Evolutionary conservation across 2,329 filamentous ascomycete genomes (phyloP).

Genomic region (Cucurbitaria berberidis): DNA sequence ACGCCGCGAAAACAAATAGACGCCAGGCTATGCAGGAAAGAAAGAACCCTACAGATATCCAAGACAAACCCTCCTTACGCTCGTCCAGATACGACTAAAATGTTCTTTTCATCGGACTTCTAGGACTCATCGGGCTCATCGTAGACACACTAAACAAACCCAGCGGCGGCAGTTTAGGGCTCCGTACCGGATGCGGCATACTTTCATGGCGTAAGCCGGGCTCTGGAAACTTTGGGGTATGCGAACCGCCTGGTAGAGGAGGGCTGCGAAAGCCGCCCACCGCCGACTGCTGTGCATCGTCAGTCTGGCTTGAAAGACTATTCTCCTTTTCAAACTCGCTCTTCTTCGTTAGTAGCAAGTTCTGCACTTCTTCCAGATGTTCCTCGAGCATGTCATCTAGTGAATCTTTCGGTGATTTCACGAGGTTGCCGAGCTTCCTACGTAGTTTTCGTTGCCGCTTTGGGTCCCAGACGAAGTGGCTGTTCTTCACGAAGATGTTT

Average conservation of each 20-base stretch:
- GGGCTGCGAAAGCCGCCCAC: constrained; percentile 29
- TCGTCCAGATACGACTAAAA: constrained; percentile 8
- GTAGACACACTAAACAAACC: constrained; percentile 35
- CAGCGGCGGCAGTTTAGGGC: constrained; percentile 33
- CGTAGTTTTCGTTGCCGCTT: constrained; percentile 63
- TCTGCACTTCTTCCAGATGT: constrained; percentile 59
- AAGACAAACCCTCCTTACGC: not conserved
- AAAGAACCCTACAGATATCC: not conserved
- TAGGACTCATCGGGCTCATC: constrained; percentile 29
- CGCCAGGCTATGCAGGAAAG: constrained; percentile 16
- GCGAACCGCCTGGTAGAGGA: constrained; percentile 17
- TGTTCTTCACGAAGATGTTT: constrained; percentile 74
- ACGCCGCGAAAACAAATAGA: not conserved
- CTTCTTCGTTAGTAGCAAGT: constrained; percentile 53
- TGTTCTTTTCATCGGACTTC: constrained; percentile 33
- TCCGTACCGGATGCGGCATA: constrained; percentile 15
- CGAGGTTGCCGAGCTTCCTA: constrained; percentile 63
- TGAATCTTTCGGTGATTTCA: constrained; percentile 52
- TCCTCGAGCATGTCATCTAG: constrained; percentile 64
- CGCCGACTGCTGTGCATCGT: constrained; percentile 23
- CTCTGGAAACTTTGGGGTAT: constrained; percentile 16
- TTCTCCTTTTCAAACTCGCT: constrained; percentile 44
- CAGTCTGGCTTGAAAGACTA: constrained; percentile 25
- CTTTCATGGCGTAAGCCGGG: constrained; percentile 16
- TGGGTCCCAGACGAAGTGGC: constrained; percentile 77